These are phyloP conservation scores for Pleodorina starrii DNA, from an alignment of 139 green algal genomes.

Conservation along the genomic window DNA sequence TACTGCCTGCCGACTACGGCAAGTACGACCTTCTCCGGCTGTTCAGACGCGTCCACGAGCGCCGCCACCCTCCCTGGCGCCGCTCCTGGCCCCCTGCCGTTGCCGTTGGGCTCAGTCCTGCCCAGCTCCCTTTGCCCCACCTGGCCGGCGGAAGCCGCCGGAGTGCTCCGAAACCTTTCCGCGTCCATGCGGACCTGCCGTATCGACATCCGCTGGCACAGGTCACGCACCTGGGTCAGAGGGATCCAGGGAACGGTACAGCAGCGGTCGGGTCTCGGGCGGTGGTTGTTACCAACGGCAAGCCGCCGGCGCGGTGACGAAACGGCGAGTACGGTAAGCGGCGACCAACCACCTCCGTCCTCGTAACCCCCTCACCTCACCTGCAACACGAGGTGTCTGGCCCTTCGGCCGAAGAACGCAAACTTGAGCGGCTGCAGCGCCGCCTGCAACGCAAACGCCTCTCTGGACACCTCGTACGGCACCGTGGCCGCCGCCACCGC, in stretches of 20 bases:
- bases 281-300: no score
- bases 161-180: neutral
- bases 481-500: slow-evolving; percentile 47
- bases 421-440: slow-evolving; percentile 55
- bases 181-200: slow-evolving; percentile 12
- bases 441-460: slow-evolving; percentile 31
- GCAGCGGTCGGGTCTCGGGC: no score
- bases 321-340: no score
- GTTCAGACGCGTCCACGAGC: neutral
- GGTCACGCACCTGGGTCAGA: slow-evolving; percentile 28
- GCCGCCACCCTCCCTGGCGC: neutral
- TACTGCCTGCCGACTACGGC: slow-evolving; percentile 51
- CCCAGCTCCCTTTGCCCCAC: no score
- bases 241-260: no score
- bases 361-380: no score
- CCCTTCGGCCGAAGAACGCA: slow-evolving; percentile 25
- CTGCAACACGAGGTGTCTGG: slow-evolving; percentile 51
- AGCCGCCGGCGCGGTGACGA: no score
- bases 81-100: neutral
- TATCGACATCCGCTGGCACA: slow-evolving; percentile 40
- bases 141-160: neutral
- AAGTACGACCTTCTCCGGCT: slow-evolving; percentile 33
- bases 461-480: neutral
- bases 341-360: no score
- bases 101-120: no score